These are phyloP conservation scores for Chionographis japonica DNA, from an alignment of 106 monocot species.

Conservation along the genomic window DNA sequence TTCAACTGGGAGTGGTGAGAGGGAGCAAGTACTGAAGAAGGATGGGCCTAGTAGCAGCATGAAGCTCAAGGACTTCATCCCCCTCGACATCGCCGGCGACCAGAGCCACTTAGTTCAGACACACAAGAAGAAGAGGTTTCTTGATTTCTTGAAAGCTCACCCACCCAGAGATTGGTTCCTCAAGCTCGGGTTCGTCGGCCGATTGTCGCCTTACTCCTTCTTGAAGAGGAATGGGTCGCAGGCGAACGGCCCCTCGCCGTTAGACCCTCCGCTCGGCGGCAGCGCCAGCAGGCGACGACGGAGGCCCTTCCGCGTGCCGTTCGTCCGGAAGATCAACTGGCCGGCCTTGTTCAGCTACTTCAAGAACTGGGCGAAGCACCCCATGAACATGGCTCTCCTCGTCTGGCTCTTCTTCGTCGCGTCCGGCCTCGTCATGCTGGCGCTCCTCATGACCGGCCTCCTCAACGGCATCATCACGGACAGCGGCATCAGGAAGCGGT, in stretches of 20 bases:
- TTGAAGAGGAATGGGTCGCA: not conserved
- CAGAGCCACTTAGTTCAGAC: slow-evolving; percentile 2
- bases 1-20: not conserved
- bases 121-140: slow-evolving; percentile 11
- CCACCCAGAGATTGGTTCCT: slow-evolving; percentile 31
- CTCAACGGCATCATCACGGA: slow-evolving; percentile 44
- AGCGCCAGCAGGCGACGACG: not conserved
- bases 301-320: slow-evolving; percentile 22
- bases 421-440: slow-evolving; percentile 29
- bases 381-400: slow-evolving; percentile 69
- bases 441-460: slow-evolving; percentile 63
- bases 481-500: slow-evolving; percentile 34
- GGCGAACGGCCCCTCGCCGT: not conserved
- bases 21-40: not conserved
- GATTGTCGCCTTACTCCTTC: slow-evolving; percentile 4
- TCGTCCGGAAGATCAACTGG: slow-evolving; percentile 61
- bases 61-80: slow-evolving; percentile 11
- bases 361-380: slow-evolving; percentile 72
- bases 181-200: slow-evolving; percentile 7
- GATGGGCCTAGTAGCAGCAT: not conserved
- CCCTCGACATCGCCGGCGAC: slow-evolving; percentile 15
- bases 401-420: slow-evolving; percentile 74
- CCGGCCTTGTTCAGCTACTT: slow-evolving; percentile 19
- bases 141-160: slow-evolving; percentile 40
- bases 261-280: not conserved